Evolutionary conservation across 345 rosid genomes (phyloP).

Genomic region (Sisymbrium altissimum): DNA sequence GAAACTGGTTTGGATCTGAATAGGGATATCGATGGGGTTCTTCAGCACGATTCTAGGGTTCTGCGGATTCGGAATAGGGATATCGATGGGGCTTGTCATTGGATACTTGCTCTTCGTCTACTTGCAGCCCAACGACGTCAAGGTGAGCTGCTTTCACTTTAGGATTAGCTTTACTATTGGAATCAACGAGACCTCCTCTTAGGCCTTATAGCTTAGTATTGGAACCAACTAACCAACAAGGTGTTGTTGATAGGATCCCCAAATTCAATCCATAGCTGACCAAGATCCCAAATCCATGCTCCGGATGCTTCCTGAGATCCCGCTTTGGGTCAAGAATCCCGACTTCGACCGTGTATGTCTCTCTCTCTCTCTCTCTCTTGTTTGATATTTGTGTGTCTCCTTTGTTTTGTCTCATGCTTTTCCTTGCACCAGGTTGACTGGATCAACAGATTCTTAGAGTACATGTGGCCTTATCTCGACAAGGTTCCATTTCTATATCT

Average conservation of each 20-base stretch:
- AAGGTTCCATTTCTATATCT: slow-evolving; percentile 80
- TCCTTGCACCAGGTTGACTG: slow-evolving; percentile 63
- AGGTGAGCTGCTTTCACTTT: no score
- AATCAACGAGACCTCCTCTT: no score
- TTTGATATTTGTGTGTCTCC: no score
- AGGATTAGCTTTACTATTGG: no score
- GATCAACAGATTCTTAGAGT: slow-evolving; percentile 73
- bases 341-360: slow-evolving; percentile 83
- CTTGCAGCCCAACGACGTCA: slow-evolving; percentile 66
- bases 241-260: no score
- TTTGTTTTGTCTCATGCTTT: background rate
- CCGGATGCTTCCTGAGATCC: slow-evolving; percentile 91
- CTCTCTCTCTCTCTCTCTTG: background rate
- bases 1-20: background rate
- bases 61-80: slow-evolving; percentile 85
- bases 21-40: slow-evolving; percentile 56
- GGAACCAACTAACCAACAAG: no score
- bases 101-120: slow-evolving; percentile 82
- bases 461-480: slow-evolving; percentile 96
- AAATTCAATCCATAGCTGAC: slow-evolving; percentile 60
- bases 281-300: slow-evolving; percentile 71
- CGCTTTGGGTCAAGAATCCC: slow-evolving; percentile 90
- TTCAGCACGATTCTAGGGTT: slow-evolving; percentile 68
- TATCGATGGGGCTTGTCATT: slow-evolving; percentile 63
- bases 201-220: no score